phyloP scores from a whole-genome alignment of 208 protist genomes.

The Leishmania aethiopica region DNA sequence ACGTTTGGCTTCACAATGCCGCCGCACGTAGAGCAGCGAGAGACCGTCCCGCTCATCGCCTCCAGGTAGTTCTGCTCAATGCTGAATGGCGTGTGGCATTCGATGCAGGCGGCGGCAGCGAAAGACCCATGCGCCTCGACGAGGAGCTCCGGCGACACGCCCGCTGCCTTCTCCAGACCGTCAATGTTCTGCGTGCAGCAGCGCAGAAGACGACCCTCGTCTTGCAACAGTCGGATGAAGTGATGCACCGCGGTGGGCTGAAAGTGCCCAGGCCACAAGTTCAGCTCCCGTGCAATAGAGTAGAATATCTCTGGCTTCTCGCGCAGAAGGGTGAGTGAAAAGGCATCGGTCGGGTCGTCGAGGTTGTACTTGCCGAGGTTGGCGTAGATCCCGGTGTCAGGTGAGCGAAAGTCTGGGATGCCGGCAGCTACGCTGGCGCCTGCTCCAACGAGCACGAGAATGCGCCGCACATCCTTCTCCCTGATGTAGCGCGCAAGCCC shows the following conservation, averaged over 20 bases:
- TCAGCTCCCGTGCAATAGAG: slow-evolving; percentile 83
- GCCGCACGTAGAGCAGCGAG: slow-evolving; percentile 62
- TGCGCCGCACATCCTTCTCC: slow-evolving; percentile 64
- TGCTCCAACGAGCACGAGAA: slow-evolving; percentile 91
- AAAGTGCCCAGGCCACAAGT: slow-evolving; percentile 83
- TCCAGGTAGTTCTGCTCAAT: slow-evolving; percentile 38
- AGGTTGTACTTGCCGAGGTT: slow-evolving; percentile 92
- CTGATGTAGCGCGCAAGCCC: slow-evolving; percentile 73
- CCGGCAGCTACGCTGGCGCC: slow-evolving; percentile 93
- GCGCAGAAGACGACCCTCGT: slow-evolving; percentile 91
- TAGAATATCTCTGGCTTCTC: slow-evolving; percentile 92
- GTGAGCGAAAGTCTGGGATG: slow-evolving; percentile 96
- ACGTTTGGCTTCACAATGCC: slow-evolving; percentile 96
- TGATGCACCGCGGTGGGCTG: slow-evolving; percentile 91
- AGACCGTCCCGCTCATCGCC: slow-evolving; percentile 48
- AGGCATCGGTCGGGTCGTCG: slow-evolving; percentile 88
- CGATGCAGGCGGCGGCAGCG: slow-evolving; percentile 80
- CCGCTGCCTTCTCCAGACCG: slow-evolving; percentile 85
- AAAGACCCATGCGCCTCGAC: slow-evolving; percentile 97
- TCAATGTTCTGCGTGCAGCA: slow-evolving; percentile 98
- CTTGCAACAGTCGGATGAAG: slow-evolving; percentile 92
- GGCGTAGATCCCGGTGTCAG: slow-evolving; percentile 91
- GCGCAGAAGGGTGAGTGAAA: slow-evolving; percentile 90
- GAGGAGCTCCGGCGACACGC: slow-evolving; percentile 75
- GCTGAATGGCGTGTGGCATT: slow-evolving; percentile 64